Evolutionary conservation across 23 red algal species (phyloP).

Genomic region (Gracilaria vermiculophylla): DNA sequence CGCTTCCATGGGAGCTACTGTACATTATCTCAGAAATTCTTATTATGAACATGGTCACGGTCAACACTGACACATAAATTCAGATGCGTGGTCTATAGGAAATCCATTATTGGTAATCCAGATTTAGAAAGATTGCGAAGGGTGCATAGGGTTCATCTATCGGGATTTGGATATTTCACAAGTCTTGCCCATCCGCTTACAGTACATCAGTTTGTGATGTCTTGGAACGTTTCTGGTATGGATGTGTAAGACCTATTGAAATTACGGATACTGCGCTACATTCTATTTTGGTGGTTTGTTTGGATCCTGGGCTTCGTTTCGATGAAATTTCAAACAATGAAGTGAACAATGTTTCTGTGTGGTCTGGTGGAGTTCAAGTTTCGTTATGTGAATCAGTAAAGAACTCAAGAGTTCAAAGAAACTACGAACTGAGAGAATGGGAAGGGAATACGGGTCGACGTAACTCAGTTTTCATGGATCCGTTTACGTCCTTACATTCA

Average conservation of each 20-base stretch:
- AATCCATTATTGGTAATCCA: slow-evolving; percentile 7
- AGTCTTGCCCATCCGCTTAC: neutral
- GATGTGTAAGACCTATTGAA: neutral
- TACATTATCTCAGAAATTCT: neutral
- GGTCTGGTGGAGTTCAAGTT: neutral
- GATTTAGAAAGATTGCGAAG: neutral
- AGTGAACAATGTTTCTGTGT: neutral
- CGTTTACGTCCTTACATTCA: neutral
- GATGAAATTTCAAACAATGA: neutral
- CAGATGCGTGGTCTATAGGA: neutral
- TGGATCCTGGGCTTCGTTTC: neutral
- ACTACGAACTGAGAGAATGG: slow-evolving; percentile 1
- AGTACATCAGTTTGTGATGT: neutral
- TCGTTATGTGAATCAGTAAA: neutral
- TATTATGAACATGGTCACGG: neutral
- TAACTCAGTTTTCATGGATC: neutral
- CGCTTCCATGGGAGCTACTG: neutral
- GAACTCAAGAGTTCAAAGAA: neutral
- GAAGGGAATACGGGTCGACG: neutral
- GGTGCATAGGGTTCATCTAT: neutral
- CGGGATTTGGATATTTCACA: neutral
- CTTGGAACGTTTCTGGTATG: neutral
- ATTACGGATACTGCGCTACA: neutral
- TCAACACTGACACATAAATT: neutral
- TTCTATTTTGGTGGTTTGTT: neutral